A percentile compares a stretch with the other conserved stretches of the same genome.
These are phyloP conservation scores for Sparassis latifolia DNA, from an alignment of 1,284 basidiomycete genomes.

Conservation along the genomic window DNA sequence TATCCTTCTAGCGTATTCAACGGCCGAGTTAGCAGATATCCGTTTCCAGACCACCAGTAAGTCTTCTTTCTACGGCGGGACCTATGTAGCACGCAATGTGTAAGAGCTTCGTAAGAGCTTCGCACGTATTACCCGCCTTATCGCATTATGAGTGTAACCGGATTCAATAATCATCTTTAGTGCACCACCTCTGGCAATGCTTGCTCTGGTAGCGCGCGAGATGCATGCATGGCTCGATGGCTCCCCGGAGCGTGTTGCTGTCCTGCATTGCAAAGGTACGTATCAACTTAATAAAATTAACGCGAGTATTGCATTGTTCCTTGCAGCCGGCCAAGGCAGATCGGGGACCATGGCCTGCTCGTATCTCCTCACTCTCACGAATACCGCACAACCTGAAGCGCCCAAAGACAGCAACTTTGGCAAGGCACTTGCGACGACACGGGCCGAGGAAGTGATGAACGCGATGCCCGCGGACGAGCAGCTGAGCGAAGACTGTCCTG, in stretches of 20 bases:
- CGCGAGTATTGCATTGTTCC: background rate
- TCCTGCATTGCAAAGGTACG: conserved; percentile 85
- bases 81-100: too few species aligned
- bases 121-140: background rate
- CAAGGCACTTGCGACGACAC: conserved; percentile 26
- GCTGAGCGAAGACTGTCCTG: conserved; percentile 6
- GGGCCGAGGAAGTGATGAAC: conserved; percentile 46
- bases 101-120: background rate
- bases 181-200: conserved; percentile 76
- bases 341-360: conserved; percentile 79
- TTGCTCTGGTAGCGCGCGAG: conserved; percentile 73
- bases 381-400: conserved; percentile 39
- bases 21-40: conserved; percentile 75
- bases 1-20: conserved; percentile 58
- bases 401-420: conserved; percentile 39
- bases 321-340: conserved; percentile 70
- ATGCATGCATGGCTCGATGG: conserved; percentile 75
- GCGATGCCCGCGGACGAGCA: conserved; percentile 35
- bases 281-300: background rate
- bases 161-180: conserved; percentile 26
- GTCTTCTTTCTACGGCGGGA: conserved; percentile 21
- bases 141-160: too few species aligned
- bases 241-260: conserved; percentile 65
- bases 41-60: conserved; percentile 86
- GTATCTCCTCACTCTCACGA: conserved; percentile 63